Evolutionary conservation across 495 filamentous ascomycete species (phyloP).

Genomic region (Chaetomium tenue): DNA sequence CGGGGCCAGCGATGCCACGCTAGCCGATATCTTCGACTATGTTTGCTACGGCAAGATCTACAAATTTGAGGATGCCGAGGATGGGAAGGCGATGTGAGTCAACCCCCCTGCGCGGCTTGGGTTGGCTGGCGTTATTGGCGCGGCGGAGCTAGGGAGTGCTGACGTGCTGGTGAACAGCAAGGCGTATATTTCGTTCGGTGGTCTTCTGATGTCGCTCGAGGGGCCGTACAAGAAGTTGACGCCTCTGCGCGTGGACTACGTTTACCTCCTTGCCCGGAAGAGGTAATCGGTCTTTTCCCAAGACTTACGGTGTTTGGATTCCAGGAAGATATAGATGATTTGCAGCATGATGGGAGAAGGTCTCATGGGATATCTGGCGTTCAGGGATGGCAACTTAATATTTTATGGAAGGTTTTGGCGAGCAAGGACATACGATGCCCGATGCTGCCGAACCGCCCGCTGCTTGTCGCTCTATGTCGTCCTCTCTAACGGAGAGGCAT

Average conservation of each 20-base stretch:
- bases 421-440: constrained; percentile 31
- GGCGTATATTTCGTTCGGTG: constrained; percentile 89
- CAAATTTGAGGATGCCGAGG: constrained; percentile 83
- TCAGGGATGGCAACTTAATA: constrained; percentile 16
- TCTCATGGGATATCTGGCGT: constrained; percentile 22
- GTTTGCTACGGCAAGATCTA: constrained; percentile 98
- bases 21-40: constrained; percentile 94
- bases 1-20: constrained; percentile 58
- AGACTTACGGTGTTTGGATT: not conserved
- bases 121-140: too few relatives aligned
- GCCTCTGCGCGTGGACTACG: constrained; percentile 83
- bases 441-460: constrained; percentile 11
- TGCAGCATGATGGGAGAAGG: constrained; percentile 9
- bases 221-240: constrained; percentile 95
- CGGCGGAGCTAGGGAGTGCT: constrained; percentile 15
- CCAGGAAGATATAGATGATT: not conserved
- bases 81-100: constrained; percentile 82
- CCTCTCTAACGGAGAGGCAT: constrained; percentile 7
- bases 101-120: not conserved
- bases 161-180: constrained; percentile 57
- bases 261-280: constrained; percentile 83
- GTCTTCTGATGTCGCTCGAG: constrained; percentile 81
- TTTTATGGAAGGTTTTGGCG: constrained; percentile 10
- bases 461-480: constrained; percentile 14
- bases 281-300: constrained; percentile 54